These are phyloP conservation scores for Ambrosiella xylebori DNA, from an alignment of 2,329 filamentous ascomycete genomes.

Conservation along the genomic window DNA sequence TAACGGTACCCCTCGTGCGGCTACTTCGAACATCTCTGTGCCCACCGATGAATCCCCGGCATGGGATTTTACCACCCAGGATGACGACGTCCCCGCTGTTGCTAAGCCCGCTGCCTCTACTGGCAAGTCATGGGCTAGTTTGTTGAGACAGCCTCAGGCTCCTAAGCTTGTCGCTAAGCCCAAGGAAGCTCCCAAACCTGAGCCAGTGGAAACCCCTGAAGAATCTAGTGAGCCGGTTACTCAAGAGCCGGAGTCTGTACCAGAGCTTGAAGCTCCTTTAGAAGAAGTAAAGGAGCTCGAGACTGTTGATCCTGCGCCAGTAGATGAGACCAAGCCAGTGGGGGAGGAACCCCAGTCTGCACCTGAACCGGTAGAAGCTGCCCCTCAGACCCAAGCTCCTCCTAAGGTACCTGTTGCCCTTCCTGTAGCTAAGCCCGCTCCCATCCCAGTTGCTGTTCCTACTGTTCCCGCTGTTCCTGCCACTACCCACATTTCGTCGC, in stretches of 20 bases:
- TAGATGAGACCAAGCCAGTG: conserved; percentile 20
- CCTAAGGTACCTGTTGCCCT: conserved; percentile 53
- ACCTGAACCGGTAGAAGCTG: conserved; percentile 29
- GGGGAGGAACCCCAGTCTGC: conserved; percentile 17
- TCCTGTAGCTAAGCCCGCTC: conserved; percentile 55
- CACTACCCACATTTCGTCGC: conserved; percentile 44
- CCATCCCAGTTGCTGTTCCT: conserved; percentile 54
- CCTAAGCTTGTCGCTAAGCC: conserved; percentile 41
- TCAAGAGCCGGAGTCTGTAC: conserved; percentile 1
- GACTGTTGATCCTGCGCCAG: conserved; percentile 19
- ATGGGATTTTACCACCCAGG: conserved; percentile 22
- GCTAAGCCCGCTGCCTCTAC: conserved; percentile 24
- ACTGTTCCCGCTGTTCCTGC: conserved; percentile 42
- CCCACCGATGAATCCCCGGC: conserved; percentile 51
- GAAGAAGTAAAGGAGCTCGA: conserved; percentile 20
- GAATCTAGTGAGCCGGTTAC: conserved; percentile 12
- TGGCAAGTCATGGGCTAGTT: conserved; percentile 56
- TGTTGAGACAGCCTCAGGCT: conserved; percentile 44
- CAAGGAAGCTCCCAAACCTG: conserved; percentile 28
- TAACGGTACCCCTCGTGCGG: conserved; percentile 44
- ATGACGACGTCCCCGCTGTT: conserved; percentile 22
- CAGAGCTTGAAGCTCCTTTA: conserved; percentile 1
- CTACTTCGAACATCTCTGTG: conserved; percentile 40
- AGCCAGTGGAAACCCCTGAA: conserved; percentile 19
- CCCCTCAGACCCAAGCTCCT: conserved; percentile 15